Conservation (phyloP, 2,329 filamentous ascomycete species). For the Stachybotrys elegans region DNA sequence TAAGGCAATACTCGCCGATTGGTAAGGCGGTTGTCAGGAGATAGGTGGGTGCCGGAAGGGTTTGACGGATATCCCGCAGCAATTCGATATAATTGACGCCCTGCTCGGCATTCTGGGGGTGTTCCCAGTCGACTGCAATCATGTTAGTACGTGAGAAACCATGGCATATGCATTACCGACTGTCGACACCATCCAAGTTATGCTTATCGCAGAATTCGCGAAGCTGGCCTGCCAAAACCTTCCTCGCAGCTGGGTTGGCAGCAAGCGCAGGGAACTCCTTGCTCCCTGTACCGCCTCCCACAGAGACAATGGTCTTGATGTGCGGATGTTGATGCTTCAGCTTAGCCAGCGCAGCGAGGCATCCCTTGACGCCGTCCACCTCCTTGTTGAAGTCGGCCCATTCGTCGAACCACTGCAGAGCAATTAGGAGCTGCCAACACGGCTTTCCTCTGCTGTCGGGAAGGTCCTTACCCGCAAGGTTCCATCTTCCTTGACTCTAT, state of each 20-base stretch:
- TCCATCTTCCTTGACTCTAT: constrained; percentile 27
- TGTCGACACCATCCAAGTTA: constrained; percentile 59
- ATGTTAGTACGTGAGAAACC: not conserved
- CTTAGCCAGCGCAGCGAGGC: constrained; percentile 52
- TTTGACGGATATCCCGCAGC: constrained; percentile 47
- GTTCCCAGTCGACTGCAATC: constrained; percentile 72
- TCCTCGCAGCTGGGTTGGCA: constrained; percentile 37
- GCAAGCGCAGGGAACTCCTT: constrained; percentile 56
- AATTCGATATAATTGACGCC: constrained; percentile 55
- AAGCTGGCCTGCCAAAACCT: constrained; percentile 50
- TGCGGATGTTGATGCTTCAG: constrained; percentile 52
- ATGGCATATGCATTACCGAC: constrained; percentile 27
- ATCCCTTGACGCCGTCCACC: constrained; percentile 55
- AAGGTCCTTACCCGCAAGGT: constrained; percentile 32
- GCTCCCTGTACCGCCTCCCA: constrained; percentile 61
- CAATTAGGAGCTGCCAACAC: constrained; percentile 2
- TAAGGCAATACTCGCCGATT: constrained; percentile 56
- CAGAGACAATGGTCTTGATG: constrained; percentile 56
- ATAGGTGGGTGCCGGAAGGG: constrained; percentile 51
- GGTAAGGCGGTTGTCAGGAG: constrained; percentile 58
- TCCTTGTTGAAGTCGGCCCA: constrained; percentile 57
- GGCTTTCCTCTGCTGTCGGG: not conserved
- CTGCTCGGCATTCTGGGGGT: constrained; percentile 48
- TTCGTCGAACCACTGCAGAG: constrained; percentile 46
- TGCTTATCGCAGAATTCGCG: constrained; percentile 50